phyloP scores from a whole-genome alignment of 441 rosid genomes.

The Sinapis alba region DNA sequence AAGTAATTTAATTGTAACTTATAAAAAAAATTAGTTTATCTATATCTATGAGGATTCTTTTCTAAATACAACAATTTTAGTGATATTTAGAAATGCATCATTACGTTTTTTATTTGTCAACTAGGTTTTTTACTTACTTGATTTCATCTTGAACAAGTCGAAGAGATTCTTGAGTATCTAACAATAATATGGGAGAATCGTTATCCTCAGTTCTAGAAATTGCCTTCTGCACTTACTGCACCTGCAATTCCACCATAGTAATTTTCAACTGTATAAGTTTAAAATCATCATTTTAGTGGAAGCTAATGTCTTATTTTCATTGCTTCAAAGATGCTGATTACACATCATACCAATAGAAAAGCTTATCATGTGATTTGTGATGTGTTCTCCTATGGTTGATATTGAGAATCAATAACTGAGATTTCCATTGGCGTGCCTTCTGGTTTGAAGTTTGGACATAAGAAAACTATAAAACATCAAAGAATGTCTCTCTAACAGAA shows the following conservation, averaged over 20 bases:
- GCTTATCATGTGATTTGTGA: not conserved
- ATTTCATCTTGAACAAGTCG: constrained; percentile 45
- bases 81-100: not conserved
- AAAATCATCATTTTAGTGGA: not conserved
- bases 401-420: not conserved
- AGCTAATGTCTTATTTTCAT: not conserved
- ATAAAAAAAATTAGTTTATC: no score
- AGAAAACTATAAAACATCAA: not conserved
- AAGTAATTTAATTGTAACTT: no score
- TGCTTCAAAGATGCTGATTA: not conserved
- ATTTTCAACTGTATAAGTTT: constrained; percentile 21
- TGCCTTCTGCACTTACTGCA: constrained; percentile 60
- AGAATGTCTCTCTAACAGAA: not conserved
- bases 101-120: not conserved
- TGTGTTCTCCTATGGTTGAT: not conserved
- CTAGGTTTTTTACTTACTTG: constrained; percentile 8
- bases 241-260: constrained; percentile 73
- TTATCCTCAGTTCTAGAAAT: constrained; percentile 58
- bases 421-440: not conserved
- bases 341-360: not conserved
- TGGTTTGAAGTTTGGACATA: not conserved
- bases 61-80: no score
- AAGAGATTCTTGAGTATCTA: constrained; percentile 59
- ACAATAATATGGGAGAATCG: constrained; percentile 46
- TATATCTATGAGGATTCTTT: no score